These are phyloP conservation scores for Excoecaria agallocha DNA, from an alignment of 345 rosid species.

Conservation along the genomic window DNA sequence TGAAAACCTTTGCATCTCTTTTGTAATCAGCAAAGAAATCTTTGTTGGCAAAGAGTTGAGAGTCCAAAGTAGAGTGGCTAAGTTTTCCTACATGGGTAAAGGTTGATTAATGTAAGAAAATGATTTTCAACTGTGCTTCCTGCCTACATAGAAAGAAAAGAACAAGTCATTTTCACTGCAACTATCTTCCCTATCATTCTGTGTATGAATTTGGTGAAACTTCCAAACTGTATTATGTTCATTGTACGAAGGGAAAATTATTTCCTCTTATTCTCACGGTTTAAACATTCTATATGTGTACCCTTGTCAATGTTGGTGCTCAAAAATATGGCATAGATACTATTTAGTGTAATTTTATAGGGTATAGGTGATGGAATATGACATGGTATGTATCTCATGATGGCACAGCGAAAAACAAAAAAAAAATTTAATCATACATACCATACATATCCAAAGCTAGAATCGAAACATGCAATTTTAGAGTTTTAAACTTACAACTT, in stretches of 20 bases:
- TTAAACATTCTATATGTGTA: no score
- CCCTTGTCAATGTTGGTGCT: neutral
- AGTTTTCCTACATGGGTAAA: neutral
- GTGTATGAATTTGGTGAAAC: neutral
- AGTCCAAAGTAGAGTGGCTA: neutral
- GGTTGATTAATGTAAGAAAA: neutral
- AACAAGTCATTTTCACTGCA: neutral
- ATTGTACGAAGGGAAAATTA: neutral
- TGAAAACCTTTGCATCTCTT: constrained; percentile 1
- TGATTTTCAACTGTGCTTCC: neutral
- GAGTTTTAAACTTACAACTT: no score
- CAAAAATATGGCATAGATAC: no score
- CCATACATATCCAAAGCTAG: no score
- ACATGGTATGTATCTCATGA: no score
- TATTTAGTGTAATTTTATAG: no score
- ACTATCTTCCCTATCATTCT: neutral
- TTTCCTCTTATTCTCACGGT: no score
- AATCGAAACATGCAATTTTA: no score
- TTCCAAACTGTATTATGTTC: neutral
- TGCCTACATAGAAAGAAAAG: no score
- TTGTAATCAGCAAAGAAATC: neutral
- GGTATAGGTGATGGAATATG: no score
- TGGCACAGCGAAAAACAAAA: no score
- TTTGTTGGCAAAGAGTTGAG: neutral
- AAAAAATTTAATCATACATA: no score